phyloP scores from a whole-genome alignment of 768 basidiomycete genomes.

The Lactifluus piperatus region DNA sequence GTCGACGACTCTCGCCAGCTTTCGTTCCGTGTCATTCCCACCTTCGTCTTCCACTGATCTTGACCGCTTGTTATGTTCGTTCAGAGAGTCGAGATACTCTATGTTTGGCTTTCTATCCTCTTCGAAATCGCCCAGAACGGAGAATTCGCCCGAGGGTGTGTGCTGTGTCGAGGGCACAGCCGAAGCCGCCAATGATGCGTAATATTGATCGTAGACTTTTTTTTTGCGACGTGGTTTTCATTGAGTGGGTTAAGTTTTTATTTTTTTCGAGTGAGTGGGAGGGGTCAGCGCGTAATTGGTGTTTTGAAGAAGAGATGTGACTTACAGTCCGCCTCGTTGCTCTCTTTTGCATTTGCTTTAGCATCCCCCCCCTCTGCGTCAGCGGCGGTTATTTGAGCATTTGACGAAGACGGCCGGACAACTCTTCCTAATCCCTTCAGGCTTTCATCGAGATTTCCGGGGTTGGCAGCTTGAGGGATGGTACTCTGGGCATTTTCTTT shows the following conservation, averaged over 20 bases:
- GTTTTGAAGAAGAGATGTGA: slow-evolving; percentile 1
- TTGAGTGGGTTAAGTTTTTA: too few relatives aligned
- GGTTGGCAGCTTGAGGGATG: slow-evolving; percentile 28
- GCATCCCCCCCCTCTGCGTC: slow-evolving; percentile 30
- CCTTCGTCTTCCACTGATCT: slow-evolving; percentile 45
- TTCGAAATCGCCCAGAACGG: slow-evolving; percentile 47
- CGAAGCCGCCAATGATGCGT: slow-evolving; percentile 66
- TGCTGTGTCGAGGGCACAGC: slow-evolving; percentile 47
- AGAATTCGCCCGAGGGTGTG: slow-evolving; percentile 44
- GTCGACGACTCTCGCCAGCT: slow-evolving; percentile 13
- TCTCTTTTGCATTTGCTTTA: slow-evolving; percentile 37
- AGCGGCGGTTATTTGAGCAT: slow-evolving; percentile 31
- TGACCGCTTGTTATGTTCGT: slow-evolving; percentile 67
- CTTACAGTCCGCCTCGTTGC: slow-evolving; percentile 61
- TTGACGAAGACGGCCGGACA: slow-evolving; percentile 24
- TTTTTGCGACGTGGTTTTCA: background rate
- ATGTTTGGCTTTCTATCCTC: slow-evolving; percentile 61
- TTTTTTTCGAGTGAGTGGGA: too few relatives aligned
- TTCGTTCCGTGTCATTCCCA: slow-evolving; percentile 6
- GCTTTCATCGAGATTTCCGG: slow-evolving; percentile 45
- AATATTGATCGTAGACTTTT: slow-evolving; percentile 74
- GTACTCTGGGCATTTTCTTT: slow-evolving; percentile 49
- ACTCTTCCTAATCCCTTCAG: slow-evolving; percentile 50
- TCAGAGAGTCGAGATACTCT: slow-evolving; percentile 59
- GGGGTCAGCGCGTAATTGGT: background rate